phyloP scores from a whole-genome alignment of 306 rosid genomes.

The Ormosia semicastrata region DNA sequence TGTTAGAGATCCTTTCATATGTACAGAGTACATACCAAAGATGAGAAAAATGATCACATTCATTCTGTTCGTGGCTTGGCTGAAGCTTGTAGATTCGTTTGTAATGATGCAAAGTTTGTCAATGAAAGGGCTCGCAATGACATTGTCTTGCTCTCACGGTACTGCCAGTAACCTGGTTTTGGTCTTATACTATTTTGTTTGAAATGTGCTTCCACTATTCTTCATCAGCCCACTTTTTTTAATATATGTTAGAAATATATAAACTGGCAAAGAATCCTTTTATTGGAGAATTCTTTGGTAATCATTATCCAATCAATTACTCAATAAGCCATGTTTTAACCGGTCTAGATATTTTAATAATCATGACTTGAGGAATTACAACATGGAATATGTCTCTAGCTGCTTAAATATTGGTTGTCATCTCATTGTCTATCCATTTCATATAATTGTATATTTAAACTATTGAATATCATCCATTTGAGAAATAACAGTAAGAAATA shows the following conservation, averaged over 20 bases:
- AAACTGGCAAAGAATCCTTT: not conserved
- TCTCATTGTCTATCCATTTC: not conserved
- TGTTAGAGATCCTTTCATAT: slow-evolving; percentile 26
- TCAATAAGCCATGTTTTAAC: not conserved
- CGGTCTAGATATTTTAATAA: not conserved
- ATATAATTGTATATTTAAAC: not conserved
- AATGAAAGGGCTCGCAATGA: slow-evolving; percentile 80
- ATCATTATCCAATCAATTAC: slow-evolving; percentile 5
- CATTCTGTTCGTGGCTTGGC: slow-evolving; percentile 54
- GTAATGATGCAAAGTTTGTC: slow-evolving; percentile 74
- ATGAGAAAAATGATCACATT: slow-evolving; percentile 40
- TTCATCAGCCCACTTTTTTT: not conserved
- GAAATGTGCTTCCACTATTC: slow-evolving; percentile 1
- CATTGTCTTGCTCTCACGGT: slow-evolving; percentile 82
- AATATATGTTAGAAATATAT: not conserved
- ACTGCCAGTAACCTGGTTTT: slow-evolving; percentile 31
- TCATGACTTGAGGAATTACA: not conserved
- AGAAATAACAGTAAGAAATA: slow-evolving; percentile 7
- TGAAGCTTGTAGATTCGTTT: slow-evolving; percentile 72
- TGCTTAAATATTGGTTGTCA: slow-evolving; percentile 12
- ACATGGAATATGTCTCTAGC: not conserved
- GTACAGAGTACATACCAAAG: slow-evolving; percentile 52
- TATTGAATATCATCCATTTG: not conserved
- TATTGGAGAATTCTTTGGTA: not conserved
- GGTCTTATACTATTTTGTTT: slow-evolving; percentile 4